Evolutionary conservation across 352 stramenopile genomes (phyloP).

Genomic region (Plasmopara muralis): DNA sequence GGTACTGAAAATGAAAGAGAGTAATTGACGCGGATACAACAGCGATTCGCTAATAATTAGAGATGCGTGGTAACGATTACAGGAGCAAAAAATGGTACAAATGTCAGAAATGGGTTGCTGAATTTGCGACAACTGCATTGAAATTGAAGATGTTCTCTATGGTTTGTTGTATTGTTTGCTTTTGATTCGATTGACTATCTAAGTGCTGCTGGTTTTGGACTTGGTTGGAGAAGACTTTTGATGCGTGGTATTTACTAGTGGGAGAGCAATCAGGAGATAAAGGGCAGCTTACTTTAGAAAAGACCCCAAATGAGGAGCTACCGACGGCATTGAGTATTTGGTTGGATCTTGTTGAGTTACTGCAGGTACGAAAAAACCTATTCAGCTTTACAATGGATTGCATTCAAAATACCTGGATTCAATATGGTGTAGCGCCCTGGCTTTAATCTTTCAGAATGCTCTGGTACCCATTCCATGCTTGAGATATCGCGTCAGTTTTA

Average conservation of each 20-base stretch:
- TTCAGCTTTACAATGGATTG: neutral
- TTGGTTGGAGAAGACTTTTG: slow-evolving; percentile 43
- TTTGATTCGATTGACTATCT: neutral
- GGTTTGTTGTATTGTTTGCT: neutral
- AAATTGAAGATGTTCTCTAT: slow-evolving; percentile 50
- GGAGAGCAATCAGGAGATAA: slow-evolving; percentile 17
- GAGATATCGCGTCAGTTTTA: slow-evolving; percentile 49
- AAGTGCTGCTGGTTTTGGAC: neutral
- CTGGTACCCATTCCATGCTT: slow-evolving; percentile 22
- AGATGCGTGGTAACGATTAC: neutral
- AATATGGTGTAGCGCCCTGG: slow-evolving; percentile 31
- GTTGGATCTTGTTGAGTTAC: slow-evolving; percentile 63
- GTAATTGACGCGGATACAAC: neutral
- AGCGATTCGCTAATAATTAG: slow-evolving; percentile 6
- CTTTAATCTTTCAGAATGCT: slow-evolving; percentile 53
- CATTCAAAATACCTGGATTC: neutral
- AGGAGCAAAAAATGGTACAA: slow-evolving; percentile 71
- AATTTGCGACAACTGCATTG: slow-evolving; percentile 50
- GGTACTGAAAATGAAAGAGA: slow-evolving; percentile 19
- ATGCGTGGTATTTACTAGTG: slow-evolving; percentile 73
- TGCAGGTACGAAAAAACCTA: slow-evolving; percentile 42
- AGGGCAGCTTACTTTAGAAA: slow-evolving; percentile 34
- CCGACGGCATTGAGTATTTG: slow-evolving; percentile 53
- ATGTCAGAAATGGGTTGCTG: slow-evolving; percentile 73
- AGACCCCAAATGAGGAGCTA: slow-evolving; percentile 61